Evolutionary conservation across 1,139 yeast species (phyloP).

Genomic region (Zygoascus meyerae): DNA sequence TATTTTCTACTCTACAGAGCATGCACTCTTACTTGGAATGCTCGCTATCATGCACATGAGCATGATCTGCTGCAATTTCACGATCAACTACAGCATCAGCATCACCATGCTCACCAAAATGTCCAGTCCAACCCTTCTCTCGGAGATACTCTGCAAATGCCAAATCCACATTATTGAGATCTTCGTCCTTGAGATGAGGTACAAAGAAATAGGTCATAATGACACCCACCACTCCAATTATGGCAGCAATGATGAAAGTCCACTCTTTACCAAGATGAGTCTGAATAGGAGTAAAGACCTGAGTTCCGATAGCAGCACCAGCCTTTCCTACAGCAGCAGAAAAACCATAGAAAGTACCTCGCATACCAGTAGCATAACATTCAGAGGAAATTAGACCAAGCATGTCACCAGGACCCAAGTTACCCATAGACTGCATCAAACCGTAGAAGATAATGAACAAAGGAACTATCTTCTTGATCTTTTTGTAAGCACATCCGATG

Average conservation of each 20-base stretch:
- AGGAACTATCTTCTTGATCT: conserved; percentile 45
- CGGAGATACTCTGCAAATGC: conserved; percentile 56
- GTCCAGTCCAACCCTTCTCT: conserved; percentile 63
- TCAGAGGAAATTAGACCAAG: conserved; percentile 67
- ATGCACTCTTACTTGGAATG: neutral
- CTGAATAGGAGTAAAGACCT: conserved; percentile 42
- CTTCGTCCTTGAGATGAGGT: conserved; percentile 64
- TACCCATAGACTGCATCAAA: conserved; percentile 54
- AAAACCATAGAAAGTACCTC: conserved; percentile 58
- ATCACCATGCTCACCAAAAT: conserved; percentile 40
- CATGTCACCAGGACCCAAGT: conserved; percentile 73
- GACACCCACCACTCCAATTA: conserved; percentile 64
- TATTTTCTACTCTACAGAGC: too few relatives aligned
- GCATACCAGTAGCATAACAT: conserved; percentile 65
- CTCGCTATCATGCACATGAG: neutral
- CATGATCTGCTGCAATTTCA: neutral
- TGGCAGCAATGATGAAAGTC: conserved; percentile 60
- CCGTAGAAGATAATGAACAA: conserved; percentile 56
- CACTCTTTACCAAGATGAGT: conserved; percentile 38
- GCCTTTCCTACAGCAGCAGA: conserved; percentile 51
- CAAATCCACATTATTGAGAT: conserved; percentile 60
- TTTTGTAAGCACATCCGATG: conserved; percentile 50
- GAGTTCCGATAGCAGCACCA: conserved; percentile 51
- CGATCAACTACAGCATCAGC: conserved; percentile 5
- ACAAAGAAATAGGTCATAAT: conserved; percentile 54